phyloP scores from a whole-genome alignment of 805 yeast species.

The Candida verbasci region DNA sequence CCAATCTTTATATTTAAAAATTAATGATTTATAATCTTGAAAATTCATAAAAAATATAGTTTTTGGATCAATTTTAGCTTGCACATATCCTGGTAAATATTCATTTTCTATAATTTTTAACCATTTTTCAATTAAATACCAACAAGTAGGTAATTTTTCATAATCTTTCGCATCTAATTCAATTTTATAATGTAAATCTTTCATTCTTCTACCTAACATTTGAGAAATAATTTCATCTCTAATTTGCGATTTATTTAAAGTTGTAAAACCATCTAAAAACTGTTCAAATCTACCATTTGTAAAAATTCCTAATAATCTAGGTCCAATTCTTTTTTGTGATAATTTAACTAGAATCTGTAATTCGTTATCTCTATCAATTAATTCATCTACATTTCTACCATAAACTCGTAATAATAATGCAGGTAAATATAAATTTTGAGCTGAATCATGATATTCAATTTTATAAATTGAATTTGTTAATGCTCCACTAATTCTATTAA shows the following conservation, averaged over 20 bases:
- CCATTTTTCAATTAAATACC: constrained; percentile 77
- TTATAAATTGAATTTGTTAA: constrained; percentile 86
- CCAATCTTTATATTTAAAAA: constrained; percentile 59
- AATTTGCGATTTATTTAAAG: constrained; percentile 70
- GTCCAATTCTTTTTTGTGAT: constrained; percentile 79
- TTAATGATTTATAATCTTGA: constrained; percentile 43
- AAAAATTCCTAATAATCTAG: constrained; percentile 83
- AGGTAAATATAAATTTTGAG: constrained; percentile 41
- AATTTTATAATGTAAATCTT: constrained; percentile 83
- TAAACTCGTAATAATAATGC: constrained; percentile 73
- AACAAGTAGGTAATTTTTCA: constrained; percentile 56
- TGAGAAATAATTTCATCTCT: constrained; percentile 71
- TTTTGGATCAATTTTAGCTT: constrained; percentile 28
- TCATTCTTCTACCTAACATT: constrained; percentile 93
- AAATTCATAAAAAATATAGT: constrained; percentile 45
- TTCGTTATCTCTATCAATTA: constrained; percentile 84
- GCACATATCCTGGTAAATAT: constrained; percentile 33
- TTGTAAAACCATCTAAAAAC: constrained; percentile 75
- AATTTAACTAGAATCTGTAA: constrained; percentile 67
- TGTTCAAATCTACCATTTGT: constrained; percentile 93
- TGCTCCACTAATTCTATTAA: constrained; percentile 83
- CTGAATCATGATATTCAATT: constrained; percentile 50
- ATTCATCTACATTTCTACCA: constrained; percentile 80
- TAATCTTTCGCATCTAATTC: constrained; percentile 55
- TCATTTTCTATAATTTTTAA: constrained; percentile 37